Percentiles rank a stretch among this genome's conserved stretches.
Conservation (phyloP, 441 rosid species). For the Erodium texanum region DNA sequence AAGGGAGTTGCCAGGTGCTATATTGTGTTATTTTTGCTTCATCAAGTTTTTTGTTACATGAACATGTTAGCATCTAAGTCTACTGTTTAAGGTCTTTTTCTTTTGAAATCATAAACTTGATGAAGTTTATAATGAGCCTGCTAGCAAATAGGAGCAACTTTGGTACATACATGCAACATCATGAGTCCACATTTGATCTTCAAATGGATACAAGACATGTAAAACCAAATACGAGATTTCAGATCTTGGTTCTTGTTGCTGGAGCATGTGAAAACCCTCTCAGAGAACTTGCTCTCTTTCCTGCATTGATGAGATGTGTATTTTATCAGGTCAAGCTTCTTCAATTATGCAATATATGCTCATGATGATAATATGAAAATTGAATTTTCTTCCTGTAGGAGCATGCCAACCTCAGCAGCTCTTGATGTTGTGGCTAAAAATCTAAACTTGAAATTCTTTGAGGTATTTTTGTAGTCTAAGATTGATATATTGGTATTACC, state of each 20-base stretch:
- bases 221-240: background rate
- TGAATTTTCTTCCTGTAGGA: slow-evolving; percentile 44
- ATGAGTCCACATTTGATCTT: background rate
- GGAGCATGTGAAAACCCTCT: background rate
- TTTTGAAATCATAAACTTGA: background rate
- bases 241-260: background rate
- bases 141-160: background rate
- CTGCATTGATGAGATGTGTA: background rate
- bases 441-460: slow-evolving; percentile 83
- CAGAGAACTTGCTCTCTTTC: background rate
- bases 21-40: slow-evolving; percentile 3
- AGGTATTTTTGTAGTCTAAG: slow-evolving; percentile 40
- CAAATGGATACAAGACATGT: background rate
- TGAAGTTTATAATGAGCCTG: background rate
- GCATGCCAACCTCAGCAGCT: slow-evolving; percentile 99
- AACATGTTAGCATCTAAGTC: background rate
- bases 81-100: background rate
- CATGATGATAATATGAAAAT: background rate
- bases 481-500: slow-evolving; percentile 2
- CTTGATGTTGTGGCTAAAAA: slow-evolving; percentile 88
- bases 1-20: slow-evolving; percentile 96
- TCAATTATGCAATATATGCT: background rate
- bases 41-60: background rate
- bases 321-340: background rate
- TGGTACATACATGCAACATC: background rate